Base-by-base conservation (phyloP, 352 stramenopile species). In the Globisporangium parvum region DNA sequence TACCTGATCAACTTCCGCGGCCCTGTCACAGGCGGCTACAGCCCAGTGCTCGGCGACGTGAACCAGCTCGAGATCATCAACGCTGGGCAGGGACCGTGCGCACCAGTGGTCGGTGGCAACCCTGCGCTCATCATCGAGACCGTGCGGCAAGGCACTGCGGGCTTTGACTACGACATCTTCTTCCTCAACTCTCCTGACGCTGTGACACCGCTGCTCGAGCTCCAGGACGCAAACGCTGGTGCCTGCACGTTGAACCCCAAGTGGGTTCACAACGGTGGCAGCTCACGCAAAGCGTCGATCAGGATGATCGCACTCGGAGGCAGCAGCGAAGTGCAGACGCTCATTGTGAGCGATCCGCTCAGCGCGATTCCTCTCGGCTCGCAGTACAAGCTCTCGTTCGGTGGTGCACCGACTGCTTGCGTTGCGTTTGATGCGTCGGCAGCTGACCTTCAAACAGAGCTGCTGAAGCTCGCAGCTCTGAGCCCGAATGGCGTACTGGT, bases 161-260 rank as follows among this genome's bases (percentile, higher is more conserved):
- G 73, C 0, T 94, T 71, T 51, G 75, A 65, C 12, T 94, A 94
- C 59, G 80, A 94, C 45, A 75, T 94, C 14, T 92, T 74, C 55
- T 92, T 92, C 45, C 59, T 91, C 31, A 58, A 82, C 12, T 83
- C 73, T 40, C 53, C 65, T 0, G 55, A 57, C 17, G 66, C 73
- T 0, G 66, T 57, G n/a, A 69, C 71, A 18, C 60, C 67, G 1
- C 45, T 59, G 40, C 45, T 91, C 0, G 49, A 69, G 10, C 52
- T 90, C 1, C 58, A 71, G 17, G 58, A 67, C 6, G 68, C 74
- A 51, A 71, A 59, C 31, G 55, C 53, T 24, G 53, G 45, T 10
- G 53, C 55, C 1, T 78, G 71, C 41, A 49, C 26, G 15, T 28
- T 40, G 17, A 35, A 50, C 35, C 50, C 39, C 1, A 59, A 55